Evolutionary conservation across 805 yeast species (phyloP).

Genomic region (Komagataella mondaviorum): DNA sequence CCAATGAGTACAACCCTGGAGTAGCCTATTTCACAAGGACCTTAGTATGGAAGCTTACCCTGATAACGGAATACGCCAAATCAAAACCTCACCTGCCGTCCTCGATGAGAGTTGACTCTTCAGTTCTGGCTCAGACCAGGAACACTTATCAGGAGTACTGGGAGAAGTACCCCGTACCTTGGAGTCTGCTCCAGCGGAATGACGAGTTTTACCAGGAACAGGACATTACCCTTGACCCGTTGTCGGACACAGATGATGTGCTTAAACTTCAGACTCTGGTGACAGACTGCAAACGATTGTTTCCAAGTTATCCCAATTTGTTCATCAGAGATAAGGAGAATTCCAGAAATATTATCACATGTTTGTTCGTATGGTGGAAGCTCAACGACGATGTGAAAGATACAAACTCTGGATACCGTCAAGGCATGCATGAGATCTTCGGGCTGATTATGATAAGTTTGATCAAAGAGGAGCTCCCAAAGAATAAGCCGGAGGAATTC

Average conservation of each 20-base stretch:
- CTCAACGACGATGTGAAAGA: slow-evolving; percentile 21
- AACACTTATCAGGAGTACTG: slow-evolving; percentile 7
- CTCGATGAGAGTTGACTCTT: slow-evolving; percentile 3
- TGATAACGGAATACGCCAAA: slow-evolving; percentile 4
- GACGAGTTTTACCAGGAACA: slow-evolving; percentile 10
- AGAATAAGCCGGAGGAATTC: slow-evolving; percentile 4
- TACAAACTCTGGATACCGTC: slow-evolving; percentile 22
- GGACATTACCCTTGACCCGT: slow-evolving; percentile 12
- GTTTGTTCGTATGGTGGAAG: slow-evolving; percentile 35
- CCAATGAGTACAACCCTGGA: slow-evolving; percentile 5
- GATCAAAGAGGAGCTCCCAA: slow-evolving; percentile 18
- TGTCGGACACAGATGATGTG: slow-evolving; percentile 14
- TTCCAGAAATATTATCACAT: slow-evolving; percentile 20
- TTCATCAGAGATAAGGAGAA: slow-evolving; percentile 15
- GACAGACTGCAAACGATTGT: slow-evolving; percentile 37
- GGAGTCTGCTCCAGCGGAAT: slow-evolving; percentile 16
- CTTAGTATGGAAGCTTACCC: slow-evolving; percentile 12
- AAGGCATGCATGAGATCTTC: slow-evolving; percentile 40
- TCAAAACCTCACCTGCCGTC: background rate
- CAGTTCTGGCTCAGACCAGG: slow-evolving; percentile 9
- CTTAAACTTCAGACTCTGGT: slow-evolving; percentile 29
- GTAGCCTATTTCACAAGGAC: slow-evolving; percentile 10
- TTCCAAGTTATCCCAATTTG: slow-evolving; percentile 24
- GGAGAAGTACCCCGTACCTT: slow-evolving; percentile 17
- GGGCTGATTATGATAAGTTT: slow-evolving; percentile 32